Evolutionary conservation across 805 yeast species (phyloP).

Genomic region (Teunomyces barrocoloradensis): DNA sequence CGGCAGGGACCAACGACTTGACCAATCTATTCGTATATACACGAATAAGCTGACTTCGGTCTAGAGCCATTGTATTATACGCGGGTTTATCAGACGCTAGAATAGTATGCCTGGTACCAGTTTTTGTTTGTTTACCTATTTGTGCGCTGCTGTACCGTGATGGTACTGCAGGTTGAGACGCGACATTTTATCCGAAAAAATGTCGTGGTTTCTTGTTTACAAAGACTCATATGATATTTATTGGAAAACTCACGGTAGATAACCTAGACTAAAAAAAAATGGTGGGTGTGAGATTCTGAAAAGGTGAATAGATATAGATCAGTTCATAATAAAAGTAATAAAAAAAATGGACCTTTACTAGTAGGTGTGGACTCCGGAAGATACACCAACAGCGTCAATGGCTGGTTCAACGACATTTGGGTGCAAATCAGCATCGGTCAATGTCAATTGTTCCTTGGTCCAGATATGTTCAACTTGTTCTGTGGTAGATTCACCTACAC

Average conservation of each 20-base stretch:
- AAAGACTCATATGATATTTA: not conserved
- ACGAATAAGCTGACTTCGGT: slow-evolving; percentile 30
- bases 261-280: not conserved
- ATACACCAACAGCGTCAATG: slow-evolving; percentile 61
- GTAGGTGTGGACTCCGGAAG: slow-evolving; percentile 55
- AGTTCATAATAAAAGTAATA: not conserved
- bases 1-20: slow-evolving; percentile 34
- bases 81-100: no score
- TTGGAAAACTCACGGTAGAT: not conserved
- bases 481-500: slow-evolving; percentile 65
- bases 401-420: slow-evolving; percentile 64
- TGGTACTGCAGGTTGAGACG: not conserved
- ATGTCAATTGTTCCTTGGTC: slow-evolving; percentile 76
- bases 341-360: not conserved
- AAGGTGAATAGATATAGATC: not conserved
- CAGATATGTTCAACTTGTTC: slow-evolving; percentile 65
- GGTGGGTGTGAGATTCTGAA: not conserved
- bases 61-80: slow-evolving; percentile 15
- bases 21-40: slow-evolving; percentile 35
- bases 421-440: slow-evolving; percentile 63
- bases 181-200: not conserved
- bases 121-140: slow-evolving; percentile 1
- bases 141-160: not conserved
- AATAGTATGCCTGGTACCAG: no score
- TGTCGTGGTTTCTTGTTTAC: not conserved